Evolutionary conservation across 352 stramenopile species (phyloP).

Genomic region (Globisporangium mamillatum): DNA sequence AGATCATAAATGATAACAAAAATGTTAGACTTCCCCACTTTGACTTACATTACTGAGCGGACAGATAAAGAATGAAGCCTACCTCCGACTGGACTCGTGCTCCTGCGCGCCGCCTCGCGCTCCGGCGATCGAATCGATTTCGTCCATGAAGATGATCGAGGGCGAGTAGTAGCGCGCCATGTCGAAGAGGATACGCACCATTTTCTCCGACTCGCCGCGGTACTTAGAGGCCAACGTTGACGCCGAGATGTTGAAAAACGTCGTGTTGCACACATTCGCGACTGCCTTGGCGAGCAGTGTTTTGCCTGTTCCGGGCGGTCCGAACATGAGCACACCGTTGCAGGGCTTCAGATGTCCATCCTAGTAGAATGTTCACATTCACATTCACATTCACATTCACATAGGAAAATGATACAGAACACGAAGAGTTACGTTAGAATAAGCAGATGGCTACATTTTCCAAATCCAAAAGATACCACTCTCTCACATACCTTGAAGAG

Average conservation of each 20-base stretch:
- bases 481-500: constrained; percentile 59
- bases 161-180: constrained; percentile 97
- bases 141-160: constrained; percentile 98
- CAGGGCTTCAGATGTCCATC: constrained; percentile 77
- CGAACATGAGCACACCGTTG: constrained; percentile 85
- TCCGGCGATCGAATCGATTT: constrained; percentile 94
- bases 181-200: constrained; percentile 97
- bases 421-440: constrained; percentile 3
- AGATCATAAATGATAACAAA: background rate
- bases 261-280: constrained; percentile 94
- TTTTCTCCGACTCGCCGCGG: constrained; percentile 94
- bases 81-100: constrained; percentile 83
- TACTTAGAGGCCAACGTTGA: constrained; percentile 93
- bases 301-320: constrained; percentile 88
- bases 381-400: background rate
- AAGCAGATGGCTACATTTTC: background rate
- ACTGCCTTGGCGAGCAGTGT: constrained; percentile 89
- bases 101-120: constrained; percentile 71
- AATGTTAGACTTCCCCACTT: too few relatives aligned
- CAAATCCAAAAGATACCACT: background rate
- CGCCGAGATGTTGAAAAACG: constrained; percentile 97
- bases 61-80: background rate
- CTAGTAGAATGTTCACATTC: constrained; percentile 19
- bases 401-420: background rate
- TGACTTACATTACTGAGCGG: background rate